Evolutionary conservation across 2,329 filamentous ascomycete genomes (phyloP), one percentile per base, ranked within the genome.

Genomic region (Fusarium sp.): DNA sequence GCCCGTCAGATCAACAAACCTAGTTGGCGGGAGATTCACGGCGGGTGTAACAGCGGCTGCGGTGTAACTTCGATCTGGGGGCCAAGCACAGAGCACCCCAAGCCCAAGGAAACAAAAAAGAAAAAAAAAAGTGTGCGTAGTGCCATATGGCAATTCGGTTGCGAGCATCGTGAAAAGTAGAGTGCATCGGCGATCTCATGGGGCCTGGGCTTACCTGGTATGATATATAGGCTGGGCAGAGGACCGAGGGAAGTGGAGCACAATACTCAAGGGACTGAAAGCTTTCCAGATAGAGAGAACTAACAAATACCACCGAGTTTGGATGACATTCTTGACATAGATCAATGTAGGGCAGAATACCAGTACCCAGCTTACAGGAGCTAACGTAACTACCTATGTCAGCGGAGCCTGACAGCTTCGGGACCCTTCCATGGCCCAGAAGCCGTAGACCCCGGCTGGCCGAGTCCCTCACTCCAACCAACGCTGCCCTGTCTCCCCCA

Each of bases 31-130:
- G 70, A 73, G 61, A 73, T 73, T 73, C 70, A 57, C 54, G 41
- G 31, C 68, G 58, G 66, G 55, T 72, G 69, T 55, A 65, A 71
- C 69, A 45, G 33, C 48, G 63, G 68, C 68, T 71, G 71, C 71
- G 59, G 67, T 73, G 71, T 68, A 73, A 73, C 71, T 53, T 65
- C 58, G 71, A 73, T 73, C 67, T 48, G 58, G 50, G 58, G 50
- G 36, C n/a, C 18, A 31, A 36, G 48, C 48, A 51, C 48, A 51
- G 48, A 62, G 41, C 70, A 59, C 48, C 39, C 44, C 44, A 35
- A 35, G 33, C 28, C 28, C 15, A 50, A 16, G 26, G 33, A 38
- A 28, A 53, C 14, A n/a, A 38, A 53, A n/a, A 48, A 53, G 8
- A 26, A 18, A 64, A 58, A 61, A 36, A n/a, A 12, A 31, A 41